Base-by-base conservation (phyloP, 257 asterid genomes). In the Salvia miltiorrhiza region DNA sequence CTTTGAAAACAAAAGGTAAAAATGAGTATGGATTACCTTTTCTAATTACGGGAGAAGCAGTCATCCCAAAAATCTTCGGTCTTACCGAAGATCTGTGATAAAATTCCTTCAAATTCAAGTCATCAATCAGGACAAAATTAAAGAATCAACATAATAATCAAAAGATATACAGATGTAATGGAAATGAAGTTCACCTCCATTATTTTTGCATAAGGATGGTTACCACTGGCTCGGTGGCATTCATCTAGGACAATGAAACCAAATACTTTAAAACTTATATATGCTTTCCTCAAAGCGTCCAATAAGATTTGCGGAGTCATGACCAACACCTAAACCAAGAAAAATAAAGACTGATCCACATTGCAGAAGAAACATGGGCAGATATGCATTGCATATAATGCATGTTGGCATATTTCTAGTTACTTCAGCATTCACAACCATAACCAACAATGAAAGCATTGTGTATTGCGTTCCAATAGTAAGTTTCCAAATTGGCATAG, bases 241-340 rank as follows among this genome's bases (percentile, higher is more conserved):
- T 93, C 96, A 69, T 88, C 99, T 33, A 93, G 77, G 65, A 93
- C 54, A 60, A 93, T 64, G 58, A 93, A 76, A 84, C 87, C 72
- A 66, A 87, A 78, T 30, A 47, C 33, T 50, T 81, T 83, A 30
- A 88, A 76, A 56, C 73, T 78, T 72, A 93, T 60, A 77, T 76
- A 87, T 41, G 83, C 84, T 73, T 84, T 90, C 79, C 81, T 81
- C 79, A 93, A 68, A 66, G 90, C 91, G 47, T 93, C 86, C 87
- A 88, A 63, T 39, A 87, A 78, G 69, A 90, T 78, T 83, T 93
- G 99, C 26, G 99, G 97, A 57, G 97, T 90, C 99, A 93, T 90
- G 71, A 90, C 89, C 74, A 90, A 76, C 57, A 93, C 92, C 98
- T 93, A 67, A 73, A 67, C 64, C 62, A 68, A 63, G 12, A 56